Evolutionary conservation across 306 rosid species (phyloP), one percentile per base, ranked within the genome.

Genomic region (Dalbergia cochinchinensis): DNA sequence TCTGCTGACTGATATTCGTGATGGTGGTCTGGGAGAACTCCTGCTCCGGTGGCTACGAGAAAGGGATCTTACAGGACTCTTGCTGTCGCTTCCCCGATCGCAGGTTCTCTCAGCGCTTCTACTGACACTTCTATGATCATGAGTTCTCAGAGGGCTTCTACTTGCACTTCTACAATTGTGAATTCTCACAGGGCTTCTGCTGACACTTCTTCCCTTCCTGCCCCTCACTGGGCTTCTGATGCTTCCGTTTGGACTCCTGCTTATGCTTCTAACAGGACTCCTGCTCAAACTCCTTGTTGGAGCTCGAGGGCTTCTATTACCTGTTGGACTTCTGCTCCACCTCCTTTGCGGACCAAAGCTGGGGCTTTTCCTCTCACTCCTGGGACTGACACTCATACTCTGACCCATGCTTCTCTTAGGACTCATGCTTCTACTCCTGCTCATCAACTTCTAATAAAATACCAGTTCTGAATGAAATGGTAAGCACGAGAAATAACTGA

Each of bases 361-460:
- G 18, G 83, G 89, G 79, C 94, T 91, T 73, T 83, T 90, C 87
- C 87, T 86, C 69, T 44, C 82, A 84, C 83, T 89, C 82, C 90
- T 80, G 77, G 99, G 95, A 87, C 97, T 95, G 82, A 90, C 90
- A 78, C 97, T 95, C 98, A 90, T 92, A 81, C 97, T 90, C 91
- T 90, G 92, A 86, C 95, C 89, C 84, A 78, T 34, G 82, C 91
- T n/a, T 90, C 91, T 90, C 83, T 88, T 90, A 73, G 99, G 99
- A 90, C 94, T 94, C 63, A 78, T 59, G 90, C 99, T 93, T 83
- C 90, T 91, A 77, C 93, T 93, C 99, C 99, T 95, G 99, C 92
- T 83, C 91, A 95, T 87, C 85, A 87, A 91, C 89, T 80, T 84
- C 82, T 65, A 89, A 84, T 93, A 89, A 91, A 86, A 86, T 84